Evolutionary conservation across 1,139 yeast genomes (phyloP).

Genomic region (Zygosaccharomyces pseudobailii): DNA sequence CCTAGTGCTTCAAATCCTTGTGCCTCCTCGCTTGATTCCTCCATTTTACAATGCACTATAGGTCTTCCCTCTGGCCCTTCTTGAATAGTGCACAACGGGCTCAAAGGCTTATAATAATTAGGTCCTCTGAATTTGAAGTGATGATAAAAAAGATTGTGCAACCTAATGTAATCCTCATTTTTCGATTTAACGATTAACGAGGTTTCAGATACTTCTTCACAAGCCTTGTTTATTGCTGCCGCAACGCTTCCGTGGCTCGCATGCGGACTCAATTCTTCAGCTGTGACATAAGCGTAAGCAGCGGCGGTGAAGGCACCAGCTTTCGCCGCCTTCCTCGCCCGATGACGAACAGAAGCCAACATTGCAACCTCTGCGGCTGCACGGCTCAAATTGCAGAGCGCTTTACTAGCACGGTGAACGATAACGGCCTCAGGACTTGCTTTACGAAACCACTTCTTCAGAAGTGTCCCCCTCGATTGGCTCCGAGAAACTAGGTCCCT

Average conservation of each 20-base stretch:
- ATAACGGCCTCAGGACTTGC: background rate
- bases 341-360: background rate
- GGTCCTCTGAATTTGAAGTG: conserved; percentile 3
- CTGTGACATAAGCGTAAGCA: background rate
- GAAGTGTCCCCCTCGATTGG: background rate
- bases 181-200: background rate
- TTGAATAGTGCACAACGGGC: background rate
- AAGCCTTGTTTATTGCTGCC: background rate
- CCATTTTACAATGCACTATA: background rate
- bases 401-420: background rate
- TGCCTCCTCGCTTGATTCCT: background rate
- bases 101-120: background rate
- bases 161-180: background rate
- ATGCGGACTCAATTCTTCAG: background rate
- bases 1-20: background rate
- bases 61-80: background rate
- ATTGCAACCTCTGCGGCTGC: background rate
- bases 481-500: background rate
- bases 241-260: conserved; percentile 4
- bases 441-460: background rate
- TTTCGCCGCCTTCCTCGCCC: background rate
- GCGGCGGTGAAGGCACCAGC: conserved; percentile 3
- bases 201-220: background rate
- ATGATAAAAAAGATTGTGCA: background rate
- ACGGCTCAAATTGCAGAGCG: background rate